Base-by-base conservation (phyloP, 495 filamentous ascomycete genomes). In the Letharia lupina region DNA sequence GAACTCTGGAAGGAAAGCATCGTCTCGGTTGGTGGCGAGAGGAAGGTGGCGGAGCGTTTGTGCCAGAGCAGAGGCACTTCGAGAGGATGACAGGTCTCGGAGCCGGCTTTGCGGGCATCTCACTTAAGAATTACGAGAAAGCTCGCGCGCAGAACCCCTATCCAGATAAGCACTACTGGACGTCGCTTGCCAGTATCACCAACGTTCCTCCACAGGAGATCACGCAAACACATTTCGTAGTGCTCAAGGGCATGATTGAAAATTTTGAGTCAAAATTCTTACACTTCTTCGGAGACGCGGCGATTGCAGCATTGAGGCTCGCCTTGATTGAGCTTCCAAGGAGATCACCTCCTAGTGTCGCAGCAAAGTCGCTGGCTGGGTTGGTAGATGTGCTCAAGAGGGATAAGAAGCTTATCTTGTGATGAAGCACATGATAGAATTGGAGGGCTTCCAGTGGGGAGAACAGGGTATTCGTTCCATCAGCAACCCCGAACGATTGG, bases 31-130 rank as follows among this genome's bases (percentile, higher is more conserved):
- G 91, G 91, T 74, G 74, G 71, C 83, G 80, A 66, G 81, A 82
- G 40, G 79, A 83, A 71, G 16, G 76, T 75, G 75, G 70, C 18
- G 83, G 79, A 16, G 75, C 74, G 5, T 94, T 80, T 72, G 77
- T 90, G 60, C 68, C 77, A 4, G 85, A 90, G 66, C 86, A 91
- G 68, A 72, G 75, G 13, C 91, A 97, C 76, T 81, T 81, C 65
- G 87, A 91, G 70, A 83, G 90, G 31, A 93, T 96, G 89, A 88
- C 85, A 10, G 94, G 92, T 3, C 77, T 97, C 2, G 90, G 85
- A 1, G 86, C 89, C 23, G 95, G 95, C 4, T 99, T 85, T 72
- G 87, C 93, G 0, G 83, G 93, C 10, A 77, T 98, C 20, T 82
- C 87, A 3, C 79, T 96, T 9, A 87, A 93, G 42, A 89, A 95